Evolutionary conservation across 257 asterid genomes (phyloP).

Genomic region (Osmanthus fragrans): DNA sequence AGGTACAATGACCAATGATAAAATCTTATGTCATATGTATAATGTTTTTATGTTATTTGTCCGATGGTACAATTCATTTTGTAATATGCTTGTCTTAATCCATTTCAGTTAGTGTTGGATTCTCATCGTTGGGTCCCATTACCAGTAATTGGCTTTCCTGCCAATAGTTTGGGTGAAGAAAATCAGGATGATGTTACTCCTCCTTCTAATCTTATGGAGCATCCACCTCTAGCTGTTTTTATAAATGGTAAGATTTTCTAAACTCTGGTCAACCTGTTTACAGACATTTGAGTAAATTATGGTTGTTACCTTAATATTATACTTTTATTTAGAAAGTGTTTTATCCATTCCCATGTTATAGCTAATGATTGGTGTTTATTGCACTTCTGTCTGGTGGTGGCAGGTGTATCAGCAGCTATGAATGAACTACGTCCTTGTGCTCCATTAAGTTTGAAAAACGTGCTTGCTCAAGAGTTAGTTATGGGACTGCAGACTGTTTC

Average conservation of each 20-base stretch:
- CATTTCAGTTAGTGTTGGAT: slow-evolving; percentile 84
- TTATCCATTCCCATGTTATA: neutral
- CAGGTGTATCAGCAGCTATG: slow-evolving; percentile 98
- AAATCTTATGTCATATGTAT: neutral
- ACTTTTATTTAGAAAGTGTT: neutral
- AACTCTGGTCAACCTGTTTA: slow-evolving; percentile 4
- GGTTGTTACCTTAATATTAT: neutral
- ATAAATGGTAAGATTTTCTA: slow-evolving; percentile 56
- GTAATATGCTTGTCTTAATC: slow-evolving; percentile 28
- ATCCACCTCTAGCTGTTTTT: slow-evolving; percentile 95
- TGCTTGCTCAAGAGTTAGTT: slow-evolving; percentile 51
- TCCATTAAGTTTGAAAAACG: slow-evolving; percentile 70
- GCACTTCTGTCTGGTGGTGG: slow-evolving; percentile 20
- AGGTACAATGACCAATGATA: slow-evolving; percentile 48
- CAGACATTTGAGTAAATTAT: neutral
- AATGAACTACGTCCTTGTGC: slow-evolving; percentile 97
- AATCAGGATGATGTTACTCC: slow-evolving; percentile 76
- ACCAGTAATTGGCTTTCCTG: slow-evolving; percentile 93
- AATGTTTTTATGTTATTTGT: slow-evolving; percentile 8
- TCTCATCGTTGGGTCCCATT: slow-evolving; percentile 75
- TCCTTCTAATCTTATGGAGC: slow-evolving; percentile 94
- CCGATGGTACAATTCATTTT: slow-evolving; percentile 18
- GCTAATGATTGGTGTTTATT: neutral
- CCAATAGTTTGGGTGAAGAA: slow-evolving; percentile 67
- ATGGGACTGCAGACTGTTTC: slow-evolving; percentile 71